Percentiles rank a stretch among this genome's conserved stretches.
Conservation (phyloP, 768 basidiomycete genomes). For the Auriscalpium vulgare region DNA sequence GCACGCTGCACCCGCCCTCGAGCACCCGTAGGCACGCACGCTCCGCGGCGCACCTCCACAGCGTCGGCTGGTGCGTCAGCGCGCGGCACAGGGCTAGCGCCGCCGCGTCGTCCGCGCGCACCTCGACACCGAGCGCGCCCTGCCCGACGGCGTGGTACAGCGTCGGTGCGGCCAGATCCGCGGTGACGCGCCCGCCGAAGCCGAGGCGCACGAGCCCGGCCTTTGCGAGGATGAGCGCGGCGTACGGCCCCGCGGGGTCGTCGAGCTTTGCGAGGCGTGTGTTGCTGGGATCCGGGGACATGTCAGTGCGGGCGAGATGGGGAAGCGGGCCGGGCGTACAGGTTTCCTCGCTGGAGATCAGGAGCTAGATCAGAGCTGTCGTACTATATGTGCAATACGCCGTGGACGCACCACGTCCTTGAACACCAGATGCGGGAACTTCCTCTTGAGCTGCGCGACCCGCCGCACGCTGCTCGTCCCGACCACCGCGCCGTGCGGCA, state of each 20-base stretch:
- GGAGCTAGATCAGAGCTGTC: background rate
- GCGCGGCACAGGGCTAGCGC: conserved; percentile 55
- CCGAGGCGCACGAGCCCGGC: conserved; percentile 84
- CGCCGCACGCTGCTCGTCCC: conserved; percentile 93
- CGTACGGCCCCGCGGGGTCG: conserved; percentile 66
- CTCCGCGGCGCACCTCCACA: conserved; percentile 76
- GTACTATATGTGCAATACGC: background rate
- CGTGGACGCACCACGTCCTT: conserved; percentile 74
- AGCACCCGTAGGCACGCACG: conserved; percentile 81
- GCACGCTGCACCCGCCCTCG: conserved; percentile 97
- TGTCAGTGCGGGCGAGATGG: background rate
- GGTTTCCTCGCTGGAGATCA: conserved; percentile 63
- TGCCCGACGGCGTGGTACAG: conserved; percentile 90
- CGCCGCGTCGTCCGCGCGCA: conserved; percentile 56
- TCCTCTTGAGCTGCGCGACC: conserved; percentile 81
- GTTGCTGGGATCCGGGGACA: conserved; percentile 41
- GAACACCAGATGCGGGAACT: conserved; percentile 70
- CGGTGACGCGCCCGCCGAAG: conserved; percentile 65
- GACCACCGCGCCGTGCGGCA: conserved; percentile 85
- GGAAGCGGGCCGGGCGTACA: conserved; percentile 43
- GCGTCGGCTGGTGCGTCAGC: conserved; percentile 70
- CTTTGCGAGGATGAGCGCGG: conserved; percentile 87
- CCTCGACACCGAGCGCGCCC: conserved; percentile 85
- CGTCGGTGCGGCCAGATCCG: conserved; percentile 64
- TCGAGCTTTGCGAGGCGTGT: conserved; percentile 91